Conservation (phyloP, 2,329 filamentous ascomycete species). For the Aciculosporium take region DNA sequence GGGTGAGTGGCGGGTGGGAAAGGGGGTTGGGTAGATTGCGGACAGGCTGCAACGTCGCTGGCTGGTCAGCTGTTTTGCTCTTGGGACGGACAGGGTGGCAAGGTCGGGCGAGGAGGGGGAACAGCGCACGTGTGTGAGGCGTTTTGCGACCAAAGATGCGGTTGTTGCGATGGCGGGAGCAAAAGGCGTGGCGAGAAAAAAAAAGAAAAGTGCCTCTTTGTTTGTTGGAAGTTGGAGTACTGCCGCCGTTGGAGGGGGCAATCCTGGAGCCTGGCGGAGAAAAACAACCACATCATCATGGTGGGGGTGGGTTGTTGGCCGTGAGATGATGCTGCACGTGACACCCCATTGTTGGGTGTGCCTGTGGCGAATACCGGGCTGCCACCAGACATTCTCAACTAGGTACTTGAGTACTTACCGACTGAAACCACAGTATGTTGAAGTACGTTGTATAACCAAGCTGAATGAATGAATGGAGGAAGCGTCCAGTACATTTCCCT, state of each 20-base stretch:
- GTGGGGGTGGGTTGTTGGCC: constrained; percentile 18
- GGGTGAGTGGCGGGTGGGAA: constrained; percentile 12
- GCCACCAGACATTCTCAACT: too few relatives aligned
- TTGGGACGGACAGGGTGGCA: too few relatives aligned
- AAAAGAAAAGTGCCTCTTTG: constrained; percentile 6
- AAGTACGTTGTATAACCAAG: too few relatives aligned
- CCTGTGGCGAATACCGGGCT: too few relatives aligned
- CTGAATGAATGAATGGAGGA: not conserved
- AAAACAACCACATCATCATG: constrained; percentile 19
- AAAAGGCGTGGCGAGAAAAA: not conserved
- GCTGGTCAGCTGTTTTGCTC: constrained; percentile 1
- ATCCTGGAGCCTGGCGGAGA: constrained; percentile 16
- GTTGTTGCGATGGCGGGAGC: constrained; percentile 3
- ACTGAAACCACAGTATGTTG: too few relatives aligned
- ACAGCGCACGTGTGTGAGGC: too few relatives aligned
- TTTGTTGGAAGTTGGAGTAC: constrained; percentile 6
- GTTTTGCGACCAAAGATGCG: constrained; percentile 2
- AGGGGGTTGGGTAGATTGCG: too few relatives aligned
- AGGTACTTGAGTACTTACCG: too few relatives aligned
- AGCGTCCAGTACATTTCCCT: not conserved
- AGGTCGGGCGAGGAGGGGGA: too few relatives aligned
- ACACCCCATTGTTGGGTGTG: too few relatives aligned
- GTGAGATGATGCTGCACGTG: constrained; percentile 19
- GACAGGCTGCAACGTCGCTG: too few relatives aligned
- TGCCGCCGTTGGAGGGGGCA: constrained; percentile 9